Conservation (phyloP, 2,329 filamentous ascomycete species). For the Ophiostoma fasciatum region DNA sequence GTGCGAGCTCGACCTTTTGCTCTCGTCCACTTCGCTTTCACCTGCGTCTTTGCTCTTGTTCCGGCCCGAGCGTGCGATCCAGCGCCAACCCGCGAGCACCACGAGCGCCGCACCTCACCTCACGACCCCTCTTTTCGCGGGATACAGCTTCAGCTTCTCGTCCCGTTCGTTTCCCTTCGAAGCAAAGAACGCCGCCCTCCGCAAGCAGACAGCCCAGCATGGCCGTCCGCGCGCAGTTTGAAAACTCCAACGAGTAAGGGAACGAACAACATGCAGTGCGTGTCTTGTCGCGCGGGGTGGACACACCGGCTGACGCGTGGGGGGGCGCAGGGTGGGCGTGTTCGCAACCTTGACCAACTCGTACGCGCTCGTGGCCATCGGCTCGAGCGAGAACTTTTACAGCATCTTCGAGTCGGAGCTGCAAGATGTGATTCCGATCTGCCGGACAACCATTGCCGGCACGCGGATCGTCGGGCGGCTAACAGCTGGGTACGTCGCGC, state of each 20-base stretch:
- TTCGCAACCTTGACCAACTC: constrained; percentile 95
- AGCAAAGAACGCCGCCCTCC: background rate
- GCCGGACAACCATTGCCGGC: constrained; percentile 89
- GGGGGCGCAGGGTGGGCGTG: constrained; percentile 63
- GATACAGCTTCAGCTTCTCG: no score
- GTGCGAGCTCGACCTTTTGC: no score
- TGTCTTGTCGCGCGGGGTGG: constrained; percentile 2
- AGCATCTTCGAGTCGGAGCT: constrained; percentile 96
- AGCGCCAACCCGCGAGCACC: no score
- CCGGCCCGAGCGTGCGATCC: no score
- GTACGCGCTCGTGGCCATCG: constrained; percentile 86
- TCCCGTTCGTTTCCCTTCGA: background rate
- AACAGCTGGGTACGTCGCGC: constrained; percentile 88
- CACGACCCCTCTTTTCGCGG: no score
- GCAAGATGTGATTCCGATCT: constrained; percentile 93
- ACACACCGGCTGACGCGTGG: background rate
- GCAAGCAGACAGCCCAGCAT: constrained; percentile 24
- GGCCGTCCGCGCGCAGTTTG: constrained; percentile 62
- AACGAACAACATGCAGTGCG: no score
- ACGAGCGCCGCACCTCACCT: no score
- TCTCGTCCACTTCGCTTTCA: no score
- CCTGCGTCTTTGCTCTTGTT: no score
- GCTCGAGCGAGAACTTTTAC: constrained; percentile 98
- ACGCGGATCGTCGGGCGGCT: constrained; percentile 91
- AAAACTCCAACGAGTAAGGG: constrained; percentile 80